Percentiles rank a stretch among this genome's conserved stretches.
phyloP scores from a whole-genome alignment of 108 stramenopile species.

The Parmales sp. region DNA sequence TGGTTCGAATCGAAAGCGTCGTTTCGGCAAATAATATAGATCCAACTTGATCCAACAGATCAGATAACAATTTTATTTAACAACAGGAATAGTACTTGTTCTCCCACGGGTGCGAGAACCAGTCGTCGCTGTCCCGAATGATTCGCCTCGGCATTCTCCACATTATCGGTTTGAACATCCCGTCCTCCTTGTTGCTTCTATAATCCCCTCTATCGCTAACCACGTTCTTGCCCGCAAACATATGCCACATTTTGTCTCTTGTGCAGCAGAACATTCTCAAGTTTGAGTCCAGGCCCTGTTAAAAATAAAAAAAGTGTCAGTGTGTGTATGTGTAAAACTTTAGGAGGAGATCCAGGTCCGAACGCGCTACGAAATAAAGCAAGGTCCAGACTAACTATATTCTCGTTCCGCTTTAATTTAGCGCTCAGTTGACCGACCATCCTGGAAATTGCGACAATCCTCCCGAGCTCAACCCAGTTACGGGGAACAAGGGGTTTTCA shows the following conservation, averaged over 20 bases:
- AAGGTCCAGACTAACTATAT: neutral
- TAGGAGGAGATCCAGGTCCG: neutral
- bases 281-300: conserved; percentile 32
- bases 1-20: conserved; percentile 53
- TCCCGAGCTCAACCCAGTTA: neutral
- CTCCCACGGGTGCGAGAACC: conserved; percentile 65
- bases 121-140: conserved; percentile 61
- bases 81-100: conserved; percentile 81
- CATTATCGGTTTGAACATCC: conserved; percentile 38
- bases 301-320: neutral
- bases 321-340: too few relatives aligned
- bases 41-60: neutral
- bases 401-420: neutral
- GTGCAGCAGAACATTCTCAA: conserved; percentile 34
- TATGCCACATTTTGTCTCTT: conserved; percentile 23
- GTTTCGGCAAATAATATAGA: conserved; percentile 76
- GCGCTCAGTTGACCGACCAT: neutral
- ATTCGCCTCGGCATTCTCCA: conserved; percentile 51
- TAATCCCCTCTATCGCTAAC: neutral
- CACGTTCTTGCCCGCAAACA: neutral
- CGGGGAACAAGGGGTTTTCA: neutral
- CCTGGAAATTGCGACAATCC: neutral
- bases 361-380: too few relatives aligned
- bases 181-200: neutral
- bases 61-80: conserved; percentile 13